Evolutionary conservation across 2,329 filamentous ascomycete species (phyloP).

Genomic region (Parascedosporium putredinis): DNA sequence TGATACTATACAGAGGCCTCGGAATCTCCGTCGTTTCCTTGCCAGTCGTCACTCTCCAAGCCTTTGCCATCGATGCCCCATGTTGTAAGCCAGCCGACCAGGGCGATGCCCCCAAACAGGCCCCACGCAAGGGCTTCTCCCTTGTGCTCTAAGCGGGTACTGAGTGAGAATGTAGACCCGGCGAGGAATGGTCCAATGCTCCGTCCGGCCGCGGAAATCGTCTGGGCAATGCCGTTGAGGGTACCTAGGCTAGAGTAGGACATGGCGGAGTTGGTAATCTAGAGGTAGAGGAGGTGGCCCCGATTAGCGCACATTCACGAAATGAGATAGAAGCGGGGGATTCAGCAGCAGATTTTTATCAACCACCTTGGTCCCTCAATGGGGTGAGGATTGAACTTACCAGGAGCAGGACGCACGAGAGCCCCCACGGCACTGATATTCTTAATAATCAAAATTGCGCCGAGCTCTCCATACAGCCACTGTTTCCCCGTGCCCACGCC

Average conservation of each 20-base stretch:
- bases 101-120: slow-evolving; percentile 72
- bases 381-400: slow-evolving; percentile 37
- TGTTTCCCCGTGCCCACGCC: slow-evolving; percentile 51
- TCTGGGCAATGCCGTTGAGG: slow-evolving; percentile 88
- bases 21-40: not conserved
- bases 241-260: slow-evolving; percentile 79
- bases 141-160: slow-evolving; percentile 61
- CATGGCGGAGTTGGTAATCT: slow-evolving; percentile 91
- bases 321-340: too few relatives aligned
- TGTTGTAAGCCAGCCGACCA: slow-evolving; percentile 70
- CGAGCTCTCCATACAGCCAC: slow-evolving; percentile 75
- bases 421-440: slow-evolving; percentile 81
- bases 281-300: too few relatives aligned
- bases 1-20: not conserved
- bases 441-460: slow-evolving; percentile 70
- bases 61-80: slow-evolving; percentile 61
- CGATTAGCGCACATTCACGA: too few relatives aligned
- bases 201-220: slow-evolving; percentile 79
- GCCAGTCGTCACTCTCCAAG: slow-evolving; percentile 48
- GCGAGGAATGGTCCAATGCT: slow-evolving; percentile 83
- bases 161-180: slow-evolving; percentile 73
- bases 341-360: too few relatives aligned
- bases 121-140: slow-evolving; percentile 82
- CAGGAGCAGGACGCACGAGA: slow-evolving; percentile 81
- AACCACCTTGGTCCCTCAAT: slow-evolving; percentile 2